phyloP scores from a whole-genome alignment of 1,284 basidiomycete species.

The Moniliophthora roreri region DNA sequence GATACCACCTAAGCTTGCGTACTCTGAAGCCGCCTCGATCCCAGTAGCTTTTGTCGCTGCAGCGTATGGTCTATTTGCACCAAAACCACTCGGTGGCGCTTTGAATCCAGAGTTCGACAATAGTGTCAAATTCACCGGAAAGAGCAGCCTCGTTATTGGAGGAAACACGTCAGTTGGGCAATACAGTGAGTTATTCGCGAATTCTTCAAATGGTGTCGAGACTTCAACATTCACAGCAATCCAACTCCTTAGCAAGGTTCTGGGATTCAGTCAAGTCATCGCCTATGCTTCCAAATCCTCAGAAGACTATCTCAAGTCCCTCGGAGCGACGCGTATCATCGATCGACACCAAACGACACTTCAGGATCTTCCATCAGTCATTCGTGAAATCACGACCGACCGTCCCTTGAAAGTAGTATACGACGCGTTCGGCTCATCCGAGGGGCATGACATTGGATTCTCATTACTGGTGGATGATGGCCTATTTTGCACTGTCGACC shows the following conservation, averaged over 20 bases:
- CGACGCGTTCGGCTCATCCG: constrained; percentile 1
- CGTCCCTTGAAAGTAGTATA: neutral
- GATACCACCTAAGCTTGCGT: constrained; percentile 39
- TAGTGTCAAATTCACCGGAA: neutral
- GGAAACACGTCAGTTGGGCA: constrained; percentile 10
- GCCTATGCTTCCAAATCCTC: constrained; percentile 9
- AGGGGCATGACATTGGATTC: constrained; percentile 15
- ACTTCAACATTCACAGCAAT: constrained; percentile 1
- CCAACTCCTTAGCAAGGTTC: constrained; percentile 6
- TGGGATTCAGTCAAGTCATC: constrained; percentile 7
- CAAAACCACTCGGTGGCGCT: neutral
- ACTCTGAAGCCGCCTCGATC: constrained; percentile 8
- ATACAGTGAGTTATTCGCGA: neutral
- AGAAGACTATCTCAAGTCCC: constrained; percentile 2
- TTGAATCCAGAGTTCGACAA: constrained; percentile 4
- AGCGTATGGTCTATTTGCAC: constrained; percentile 1
- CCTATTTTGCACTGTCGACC: constrained; percentile 12
- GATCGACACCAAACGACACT: constrained; percentile 5
- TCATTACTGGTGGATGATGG: constrained; percentile 15
- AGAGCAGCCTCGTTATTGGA: constrained; percentile 3
- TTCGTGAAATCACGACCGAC: neutral
- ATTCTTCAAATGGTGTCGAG: neutral
- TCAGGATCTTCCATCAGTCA: neutral
- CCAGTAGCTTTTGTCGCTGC: constrained; percentile 1
- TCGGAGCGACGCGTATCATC: constrained; percentile 11